Evolutionary conservation across 2,329 filamentous ascomycete species (phyloP).

Genomic region (Hymenoscyphus linearis): DNA sequence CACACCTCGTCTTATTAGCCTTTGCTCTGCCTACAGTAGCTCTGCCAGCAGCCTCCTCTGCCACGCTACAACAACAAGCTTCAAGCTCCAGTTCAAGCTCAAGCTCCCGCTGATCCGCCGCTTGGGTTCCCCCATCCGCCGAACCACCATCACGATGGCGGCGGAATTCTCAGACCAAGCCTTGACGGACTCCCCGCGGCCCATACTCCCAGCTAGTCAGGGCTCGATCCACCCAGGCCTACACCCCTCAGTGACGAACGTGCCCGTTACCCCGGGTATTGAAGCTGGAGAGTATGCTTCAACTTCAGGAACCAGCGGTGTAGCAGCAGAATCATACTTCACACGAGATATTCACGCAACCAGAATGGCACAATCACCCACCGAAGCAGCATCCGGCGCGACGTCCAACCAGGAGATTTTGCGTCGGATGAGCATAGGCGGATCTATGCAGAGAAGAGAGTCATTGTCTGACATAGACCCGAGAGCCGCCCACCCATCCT

Average conservation of each 20-base stretch:
- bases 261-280: conserved; percentile 31
- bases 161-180: conserved; percentile 10
- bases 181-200: conserved; percentile 20
- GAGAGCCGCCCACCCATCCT: conserved; percentile 50
- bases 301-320: not conserved
- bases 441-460: conserved; percentile 27
- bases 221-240: conserved; percentile 28
- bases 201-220: conserved; percentile 15
- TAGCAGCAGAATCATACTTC: conserved; percentile 25
- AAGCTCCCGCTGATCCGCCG: not conserved
- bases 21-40: too few species aligned
- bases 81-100: not conserved
- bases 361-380: conserved; percentile 26
- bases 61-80: too few species aligned
- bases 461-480: conserved; percentile 49
- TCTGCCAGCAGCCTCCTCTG: too few species aligned
- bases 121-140: not conserved
- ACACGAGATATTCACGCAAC: conserved; percentile 15
- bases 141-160: conserved; percentile 15
- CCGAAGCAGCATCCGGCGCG: conserved; percentile 31
- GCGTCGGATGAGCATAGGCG: conserved; percentile 38
- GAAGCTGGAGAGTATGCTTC: conserved; percentile 20
- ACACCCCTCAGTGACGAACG: conserved; percentile 22
- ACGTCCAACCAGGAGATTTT: conserved; percentile 39
- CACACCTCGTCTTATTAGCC: too few species aligned